A percentile compares a stretch with the other conserved stretches of the same genome.
Conservation (phyloP, 1,139 yeast genomes). For the Yamadazyma friedrichii region DNA sequence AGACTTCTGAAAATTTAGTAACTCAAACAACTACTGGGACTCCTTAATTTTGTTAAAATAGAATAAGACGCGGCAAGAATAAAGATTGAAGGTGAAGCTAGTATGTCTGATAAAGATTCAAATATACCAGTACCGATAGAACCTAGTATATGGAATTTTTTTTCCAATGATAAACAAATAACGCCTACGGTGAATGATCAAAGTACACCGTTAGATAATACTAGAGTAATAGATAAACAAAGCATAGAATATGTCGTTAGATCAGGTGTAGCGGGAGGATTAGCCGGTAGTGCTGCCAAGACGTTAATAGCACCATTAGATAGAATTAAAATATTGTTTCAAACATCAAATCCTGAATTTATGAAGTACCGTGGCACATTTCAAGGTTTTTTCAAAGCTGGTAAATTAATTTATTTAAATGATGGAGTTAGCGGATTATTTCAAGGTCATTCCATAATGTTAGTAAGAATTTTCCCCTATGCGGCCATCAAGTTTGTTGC, state of each 20-base stretch:
- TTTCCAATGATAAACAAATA: slow-evolving; percentile 3
- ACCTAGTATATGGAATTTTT: slow-evolving; percentile 2
- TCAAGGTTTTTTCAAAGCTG: slow-evolving; percentile 74
- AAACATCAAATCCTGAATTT: slow-evolving; percentile 91
- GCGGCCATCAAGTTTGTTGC: slow-evolving; percentile 98
- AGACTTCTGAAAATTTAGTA: background rate
- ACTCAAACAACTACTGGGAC: background rate
- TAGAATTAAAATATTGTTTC: slow-evolving; percentile 90
- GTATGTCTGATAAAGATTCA: slow-evolving; percentile 5
- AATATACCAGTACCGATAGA: slow-evolving; percentile 5
- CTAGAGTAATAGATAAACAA: slow-evolving; percentile 49
- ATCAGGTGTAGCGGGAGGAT: slow-evolving; percentile 92
- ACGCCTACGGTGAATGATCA: slow-evolving; percentile 23
- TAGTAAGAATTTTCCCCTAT: slow-evolving; percentile 89
- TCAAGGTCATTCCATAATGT: slow-evolving; percentile 94
- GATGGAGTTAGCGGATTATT: slow-evolving; percentile 85
- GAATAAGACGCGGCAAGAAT: too few species aligned
- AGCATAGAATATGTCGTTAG: slow-evolving; percentile 75
- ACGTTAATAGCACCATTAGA: slow-evolving; percentile 95
- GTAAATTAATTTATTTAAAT: slow-evolving; percentile 56
- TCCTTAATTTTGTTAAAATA: too few species aligned
- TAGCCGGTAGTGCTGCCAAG: slow-evolving; percentile 94
- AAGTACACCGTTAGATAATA: slow-evolving; percentile 25
- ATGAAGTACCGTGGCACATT: slow-evolving; percentile 77
- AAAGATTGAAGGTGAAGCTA: background rate